Percentiles rank a stretch among this genome's conserved stretches.
phyloP scores from a whole-genome alignment of 805 yeast genomes.

The Candida easanensis region DNA sequence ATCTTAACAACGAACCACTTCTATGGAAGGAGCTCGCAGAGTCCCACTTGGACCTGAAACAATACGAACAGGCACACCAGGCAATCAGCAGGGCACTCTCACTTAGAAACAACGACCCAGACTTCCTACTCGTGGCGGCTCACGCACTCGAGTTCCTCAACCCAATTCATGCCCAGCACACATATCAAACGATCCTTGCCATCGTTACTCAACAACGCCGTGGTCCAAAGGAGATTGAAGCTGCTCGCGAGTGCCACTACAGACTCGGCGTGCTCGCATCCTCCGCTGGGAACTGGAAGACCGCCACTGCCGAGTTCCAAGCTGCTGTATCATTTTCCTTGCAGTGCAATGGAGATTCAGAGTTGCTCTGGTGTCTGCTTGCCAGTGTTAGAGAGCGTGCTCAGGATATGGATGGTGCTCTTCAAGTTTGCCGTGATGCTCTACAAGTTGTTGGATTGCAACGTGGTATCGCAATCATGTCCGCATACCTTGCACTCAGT shows the following conservation, averaged over 20 bases:
- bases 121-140: constrained; percentile 47
- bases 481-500: constrained; percentile 47
- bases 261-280: constrained; percentile 56
- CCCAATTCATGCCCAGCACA: constrained; percentile 44
- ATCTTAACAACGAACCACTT: constrained; percentile 35
- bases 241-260: constrained; percentile 50
- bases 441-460: constrained; percentile 44
- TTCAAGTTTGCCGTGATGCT: constrained; percentile 48
- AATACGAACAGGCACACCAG: constrained; percentile 51
- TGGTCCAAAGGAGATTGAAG: constrained; percentile 38
- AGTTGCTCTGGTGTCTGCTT: constrained; percentile 49
- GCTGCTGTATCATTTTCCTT: constrained; percentile 39
- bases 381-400: constrained; percentile 45
- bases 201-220: constrained; percentile 29
- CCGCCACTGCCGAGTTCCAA: constrained; percentile 47
- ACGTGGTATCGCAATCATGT: constrained; percentile 44
- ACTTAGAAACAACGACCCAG: constrained; percentile 39
- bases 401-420: constrained; percentile 47
- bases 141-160: constrained; percentile 43
- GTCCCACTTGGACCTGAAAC: constrained; percentile 45
- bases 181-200: constrained; percentile 43
- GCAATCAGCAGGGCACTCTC: constrained; percentile 42
- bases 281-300: constrained; percentile 46
- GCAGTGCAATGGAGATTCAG: constrained; percentile 13
- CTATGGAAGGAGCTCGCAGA: constrained; percentile 51